Evolutionary conservation across 169 alveolate genomes (phyloP).

Genomic region (Plasmodium reichenowi): DNA sequence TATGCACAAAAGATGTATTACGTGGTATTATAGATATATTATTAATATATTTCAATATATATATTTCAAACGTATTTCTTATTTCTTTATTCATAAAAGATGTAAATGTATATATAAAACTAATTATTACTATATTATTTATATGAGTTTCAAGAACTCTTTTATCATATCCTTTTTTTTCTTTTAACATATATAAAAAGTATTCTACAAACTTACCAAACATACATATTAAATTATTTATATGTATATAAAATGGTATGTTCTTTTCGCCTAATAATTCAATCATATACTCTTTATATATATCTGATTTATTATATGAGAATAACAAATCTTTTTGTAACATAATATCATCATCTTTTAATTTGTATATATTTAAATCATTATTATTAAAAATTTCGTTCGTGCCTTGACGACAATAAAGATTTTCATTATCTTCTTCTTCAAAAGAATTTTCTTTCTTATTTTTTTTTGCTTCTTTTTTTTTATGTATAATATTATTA

Average conservation of each 20-base stretch:
- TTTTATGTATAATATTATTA: not conserved
- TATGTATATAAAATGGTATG: slow-evolving; percentile 6
- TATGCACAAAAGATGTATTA: slow-evolving; percentile 32
- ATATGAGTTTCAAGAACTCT: slow-evolving; percentile 36
- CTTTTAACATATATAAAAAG: slow-evolving; percentile 22
- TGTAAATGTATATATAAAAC: slow-evolving; percentile 45
- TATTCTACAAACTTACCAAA: slow-evolving; percentile 27
- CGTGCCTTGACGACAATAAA: not conserved
- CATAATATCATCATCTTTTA: not conserved
- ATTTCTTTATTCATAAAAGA: slow-evolving; percentile 34
- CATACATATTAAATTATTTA: slow-evolving; percentile 20
- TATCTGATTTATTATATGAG: no score
- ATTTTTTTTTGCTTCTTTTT: not conserved
- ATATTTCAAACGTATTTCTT: slow-evolving; percentile 31
- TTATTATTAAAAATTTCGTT: not conserved
- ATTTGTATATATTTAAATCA: not conserved
- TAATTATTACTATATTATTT: slow-evolving; percentile 28
- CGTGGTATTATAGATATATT: slow-evolving; percentile 53
- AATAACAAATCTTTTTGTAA: no score
- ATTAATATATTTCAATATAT: slow-evolving; percentile 55
- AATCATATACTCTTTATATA: not conserved
- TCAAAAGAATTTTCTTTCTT: not conserved
- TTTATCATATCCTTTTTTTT: slow-evolving; percentile 44
- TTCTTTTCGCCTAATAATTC: not conserved
- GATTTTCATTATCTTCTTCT: not conserved